Evolutionary conservation across 768 basidiomycete species (phyloP).

Genomic region (Auriculariales sp.): DNA sequence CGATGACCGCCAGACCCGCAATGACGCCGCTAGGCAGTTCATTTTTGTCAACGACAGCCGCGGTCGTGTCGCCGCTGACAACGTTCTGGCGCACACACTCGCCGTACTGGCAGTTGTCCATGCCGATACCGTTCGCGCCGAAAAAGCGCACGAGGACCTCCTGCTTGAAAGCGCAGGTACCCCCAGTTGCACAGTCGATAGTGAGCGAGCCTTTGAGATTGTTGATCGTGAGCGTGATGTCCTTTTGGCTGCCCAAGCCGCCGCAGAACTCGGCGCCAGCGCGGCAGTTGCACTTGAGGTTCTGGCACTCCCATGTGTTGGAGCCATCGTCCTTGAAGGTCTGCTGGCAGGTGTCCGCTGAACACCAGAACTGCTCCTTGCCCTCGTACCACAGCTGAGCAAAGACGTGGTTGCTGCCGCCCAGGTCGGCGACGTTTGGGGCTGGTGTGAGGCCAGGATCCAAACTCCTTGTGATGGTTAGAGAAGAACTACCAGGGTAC

Average conservation of each 20-base stretch:
- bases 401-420: conserved; percentile 34
- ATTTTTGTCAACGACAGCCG: conserved; percentile 15
- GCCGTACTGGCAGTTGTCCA: conserved; percentile 67
- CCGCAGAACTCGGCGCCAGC: conserved; percentile 65
- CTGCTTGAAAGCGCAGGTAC: conserved; percentile 70
- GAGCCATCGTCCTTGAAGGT: conserved; percentile 24
- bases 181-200: conserved; percentile 49
- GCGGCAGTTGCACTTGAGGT: conserved; percentile 63
- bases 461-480: conserved; percentile 70
- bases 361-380: conserved; percentile 80
- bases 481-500: conserved; percentile 52
- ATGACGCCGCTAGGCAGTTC: conserved; percentile 72
- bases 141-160: conserved; percentile 49
- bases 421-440: conserved; percentile 46
- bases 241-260: conserved; percentile 15
- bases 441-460: conserved; percentile 55
- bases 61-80: conserved; percentile 26
- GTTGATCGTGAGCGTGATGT: conserved; percentile 53
- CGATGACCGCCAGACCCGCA: conserved; percentile 78
- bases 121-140: conserved; percentile 52
- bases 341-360: conserved; percentile 58
- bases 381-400: conserved; percentile 69
- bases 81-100: conserved; percentile 79
- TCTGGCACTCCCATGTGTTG: conserved; percentile 55
- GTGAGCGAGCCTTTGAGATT: conserved; percentile 45